Evolutionary conservation across 1,139 yeast species (phyloP).

Genomic region (Chernovozyma aurita): DNA sequence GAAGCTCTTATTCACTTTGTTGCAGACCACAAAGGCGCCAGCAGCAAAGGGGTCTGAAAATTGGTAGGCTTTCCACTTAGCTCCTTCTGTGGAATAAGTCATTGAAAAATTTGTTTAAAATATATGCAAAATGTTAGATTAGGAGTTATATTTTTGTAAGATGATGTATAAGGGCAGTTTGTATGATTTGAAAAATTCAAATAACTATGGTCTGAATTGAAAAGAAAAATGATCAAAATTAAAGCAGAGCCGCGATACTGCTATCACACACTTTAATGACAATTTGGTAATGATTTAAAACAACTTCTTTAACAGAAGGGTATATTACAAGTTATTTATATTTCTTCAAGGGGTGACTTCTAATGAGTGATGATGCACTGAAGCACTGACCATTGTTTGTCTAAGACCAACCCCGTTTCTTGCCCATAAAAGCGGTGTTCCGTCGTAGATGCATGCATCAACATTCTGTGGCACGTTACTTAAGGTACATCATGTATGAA

Average conservation of each 20-base stretch:
- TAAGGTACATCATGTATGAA: not conserved
- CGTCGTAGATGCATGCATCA: not conserved
- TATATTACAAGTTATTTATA: not conserved
- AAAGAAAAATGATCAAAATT: too few species aligned
- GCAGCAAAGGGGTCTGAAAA: slow-evolving; percentile 66
- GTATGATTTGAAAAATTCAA: too few species aligned
- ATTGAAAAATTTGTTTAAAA: too few species aligned
- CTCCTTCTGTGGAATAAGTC: slow-evolving; percentile 42
- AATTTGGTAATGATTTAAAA: too few species aligned
- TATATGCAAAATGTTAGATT: too few species aligned
- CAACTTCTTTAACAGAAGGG: too few species aligned
- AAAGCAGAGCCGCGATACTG: too few species aligned
- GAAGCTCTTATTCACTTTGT: slow-evolving; percentile 34
- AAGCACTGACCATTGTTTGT: not conserved
- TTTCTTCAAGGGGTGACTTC: not conserved
- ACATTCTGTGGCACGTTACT: not conserved
- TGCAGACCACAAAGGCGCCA: slow-evolving; percentile 50
- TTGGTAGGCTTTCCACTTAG: slow-evolving; percentile 64
- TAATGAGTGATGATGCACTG: not conserved
- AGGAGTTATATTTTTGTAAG: slow-evolving; percentile 1
- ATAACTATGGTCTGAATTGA: too few species aligned
- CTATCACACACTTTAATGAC: too few species aligned
- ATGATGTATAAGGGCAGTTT: not conserved
- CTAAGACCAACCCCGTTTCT: slow-evolving; percentile 1
- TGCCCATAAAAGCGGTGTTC: not conserved